phyloP scores from a whole-genome alignment of 495 filamentous ascomycete species.

The Podospora anserina region DNA sequence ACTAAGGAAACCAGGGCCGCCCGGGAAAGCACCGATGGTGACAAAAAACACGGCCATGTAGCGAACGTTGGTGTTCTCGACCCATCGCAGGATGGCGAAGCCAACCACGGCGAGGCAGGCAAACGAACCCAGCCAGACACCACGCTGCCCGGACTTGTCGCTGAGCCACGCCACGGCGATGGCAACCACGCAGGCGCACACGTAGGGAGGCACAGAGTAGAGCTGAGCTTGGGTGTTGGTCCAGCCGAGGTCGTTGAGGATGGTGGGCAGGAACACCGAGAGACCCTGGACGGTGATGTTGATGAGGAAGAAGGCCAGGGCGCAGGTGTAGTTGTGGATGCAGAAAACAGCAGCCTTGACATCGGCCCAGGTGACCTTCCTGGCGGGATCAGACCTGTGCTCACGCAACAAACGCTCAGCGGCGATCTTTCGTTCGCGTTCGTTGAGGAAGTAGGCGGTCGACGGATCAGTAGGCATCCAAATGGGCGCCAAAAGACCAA shows the following conservation, averaged over 20 bases:
- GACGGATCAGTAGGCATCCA: slow-evolving; percentile 55
- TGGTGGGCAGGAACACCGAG: slow-evolving; percentile 51
- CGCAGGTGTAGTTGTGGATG: slow-evolving; percentile 49
- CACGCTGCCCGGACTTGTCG: slow-evolving; percentile 59
- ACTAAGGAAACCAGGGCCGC: slow-evolving; percentile 53
- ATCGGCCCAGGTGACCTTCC: slow-evolving; percentile 39
- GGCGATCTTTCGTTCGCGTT: slow-evolving; percentile 48
- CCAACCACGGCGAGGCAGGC: slow-evolving; percentile 45
- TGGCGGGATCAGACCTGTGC: slow-evolving; percentile 33
- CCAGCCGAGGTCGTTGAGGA: slow-evolving; percentile 49
- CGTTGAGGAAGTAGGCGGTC: slow-evolving; percentile 50
- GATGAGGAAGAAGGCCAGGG: slow-evolving; percentile 48
- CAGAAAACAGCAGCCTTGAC: slow-evolving; percentile 39
- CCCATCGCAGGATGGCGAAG: slow-evolving; percentile 37
- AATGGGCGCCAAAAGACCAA: slow-evolving; percentile 47
- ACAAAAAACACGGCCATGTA: slow-evolving; percentile 50
- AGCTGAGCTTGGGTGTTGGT: slow-evolving; percentile 44
- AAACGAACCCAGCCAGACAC: slow-evolving; percentile 53
- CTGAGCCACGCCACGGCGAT: slow-evolving; percentile 56
- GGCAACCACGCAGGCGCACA: slow-evolving; percentile 52
- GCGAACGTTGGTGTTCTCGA: slow-evolving; percentile 24
- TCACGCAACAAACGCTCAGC: slow-evolving; percentile 41
- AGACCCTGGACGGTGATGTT: slow-evolving; percentile 53
- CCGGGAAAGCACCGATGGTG: slow-evolving; percentile 50
- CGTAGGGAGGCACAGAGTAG: slow-evolving; percentile 53